Conservation (phyloP, 768 basidiomycete species). For the Termitomyces sp. region DNA sequence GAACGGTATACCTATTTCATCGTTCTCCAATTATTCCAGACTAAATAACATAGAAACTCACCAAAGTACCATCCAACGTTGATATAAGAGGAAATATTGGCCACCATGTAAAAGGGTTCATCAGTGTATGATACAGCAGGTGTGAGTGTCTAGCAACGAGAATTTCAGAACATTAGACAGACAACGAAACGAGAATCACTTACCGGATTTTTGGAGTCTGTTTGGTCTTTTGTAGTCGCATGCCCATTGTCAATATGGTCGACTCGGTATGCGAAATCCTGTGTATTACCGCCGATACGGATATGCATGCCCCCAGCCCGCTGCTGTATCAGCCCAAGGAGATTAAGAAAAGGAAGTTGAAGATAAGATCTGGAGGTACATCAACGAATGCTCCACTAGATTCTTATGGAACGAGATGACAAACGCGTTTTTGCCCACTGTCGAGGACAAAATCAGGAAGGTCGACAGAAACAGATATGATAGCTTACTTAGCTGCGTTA, state of each 20-base stretch:
- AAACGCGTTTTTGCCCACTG: conserved; percentile 54
- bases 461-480: neutral
- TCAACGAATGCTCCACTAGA: conserved; percentile 2
- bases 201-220: conserved; percentile 28
- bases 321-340: conserved; percentile 55
- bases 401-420: conserved; percentile 8
- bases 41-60: conserved; percentile 13
- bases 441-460: neutral
- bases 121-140: conserved; percentile 61
- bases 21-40: neutral
- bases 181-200: neutral
- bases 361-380: conserved; percentile 38
- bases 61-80: conserved; percentile 66
- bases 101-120: conserved; percentile 65
- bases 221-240: conserved; percentile 41
- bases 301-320: conserved; percentile 53
- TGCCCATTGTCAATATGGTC: conserved; percentile 35
- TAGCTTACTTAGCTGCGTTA: conserved; percentile 61
- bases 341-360: conserved; percentile 59
- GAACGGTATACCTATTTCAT: conserved; percentile 49
- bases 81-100: conserved; percentile 53
- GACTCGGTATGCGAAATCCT: conserved; percentile 48
- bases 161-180: neutral
- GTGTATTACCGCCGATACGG: conserved; percentile 65
- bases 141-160: conserved; percentile 47